A percentile compares a stretch with the other conserved stretches of the same genome.
phyloP scores from a whole-genome alignment of 495 filamentous ascomycete species.

The Penicillium canariense region DNA sequence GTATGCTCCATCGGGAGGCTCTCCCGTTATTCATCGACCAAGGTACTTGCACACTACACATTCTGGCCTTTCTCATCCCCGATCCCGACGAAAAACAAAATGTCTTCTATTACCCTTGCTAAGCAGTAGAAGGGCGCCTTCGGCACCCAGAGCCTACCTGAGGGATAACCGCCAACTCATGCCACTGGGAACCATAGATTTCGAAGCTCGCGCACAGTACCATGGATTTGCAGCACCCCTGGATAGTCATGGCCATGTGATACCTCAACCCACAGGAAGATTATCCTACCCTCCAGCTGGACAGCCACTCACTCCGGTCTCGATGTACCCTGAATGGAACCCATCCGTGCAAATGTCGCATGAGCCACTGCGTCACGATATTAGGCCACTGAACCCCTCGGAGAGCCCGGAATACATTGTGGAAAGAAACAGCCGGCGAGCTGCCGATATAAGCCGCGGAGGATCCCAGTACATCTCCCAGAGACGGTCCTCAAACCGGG shows the following conservation, averaged over 20 bases:
- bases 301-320: conserved; percentile 27
- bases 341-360: conserved; percentile 33
- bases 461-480: conserved; percentile 57
- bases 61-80: conserved; percentile 8
- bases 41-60: conserved; percentile 36
- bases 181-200: conserved; percentile 25
- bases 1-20: conserved; percentile 32
- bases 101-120: conserved; percentile 16
- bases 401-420: conserved; percentile 43
- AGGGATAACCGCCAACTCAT: conserved; percentile 29
- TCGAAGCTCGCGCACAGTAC: conserved; percentile 34
- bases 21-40: conserved; percentile 43
- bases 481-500: conserved; percentile 73
- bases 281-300: conserved; percentile 41
- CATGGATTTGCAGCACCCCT: conserved; percentile 27
- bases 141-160: conserved; percentile 30
- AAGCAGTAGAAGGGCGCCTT: conserved; percentile 37
- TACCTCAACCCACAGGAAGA: conserved; percentile 27
- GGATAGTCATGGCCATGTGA: conserved; percentile 24
- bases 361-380: conserved; percentile 34
- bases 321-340: conserved; percentile 39
- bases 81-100: conserved; percentile 10
- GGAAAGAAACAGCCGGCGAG: conserved; percentile 38
- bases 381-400: conserved; percentile 29
- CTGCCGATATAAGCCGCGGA: conserved; percentile 46